Percentiles rank a stretch among this genome's conserved stretches.
phyloP scores from a whole-genome alignment of 2,329 filamentous ascomycete genomes.

The Xylariaceae sp. region DNA sequence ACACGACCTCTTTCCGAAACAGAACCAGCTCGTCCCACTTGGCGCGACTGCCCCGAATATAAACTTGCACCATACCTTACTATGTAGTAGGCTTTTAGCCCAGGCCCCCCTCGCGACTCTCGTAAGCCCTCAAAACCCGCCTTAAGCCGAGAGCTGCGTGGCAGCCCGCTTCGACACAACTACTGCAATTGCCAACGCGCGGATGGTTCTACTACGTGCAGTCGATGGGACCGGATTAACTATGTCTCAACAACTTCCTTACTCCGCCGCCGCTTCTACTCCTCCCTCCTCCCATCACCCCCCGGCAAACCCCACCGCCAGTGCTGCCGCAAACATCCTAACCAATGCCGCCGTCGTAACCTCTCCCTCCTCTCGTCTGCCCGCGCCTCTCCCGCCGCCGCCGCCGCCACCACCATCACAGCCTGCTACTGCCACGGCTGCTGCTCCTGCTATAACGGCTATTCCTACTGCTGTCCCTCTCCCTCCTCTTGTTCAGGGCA shows the following conservation, averaged over 20 bases:
- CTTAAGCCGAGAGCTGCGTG: slow-evolving; percentile 31
- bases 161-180: not conserved
- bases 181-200: not conserved
- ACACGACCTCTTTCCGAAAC: not conserved
- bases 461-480: not conserved
- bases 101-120: slow-evolving; percentile 11
- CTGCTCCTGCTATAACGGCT: not conserved
- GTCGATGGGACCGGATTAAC: slow-evolving; percentile 8
- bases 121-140: slow-evolving; percentile 33
- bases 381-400: not conserved
- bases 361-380: slow-evolving; percentile 4
- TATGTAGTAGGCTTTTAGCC: not conserved
- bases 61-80: slow-evolving; percentile 10
- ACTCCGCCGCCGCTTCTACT: slow-evolving; percentile 6
- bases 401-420: not conserved
- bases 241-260: slow-evolving; percentile 14
- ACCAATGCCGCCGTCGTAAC: not conserved
- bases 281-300: slow-evolving; percentile 6
- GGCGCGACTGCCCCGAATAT: slow-evolving; percentile 11
- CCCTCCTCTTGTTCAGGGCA: not conserved
- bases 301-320: not conserved
- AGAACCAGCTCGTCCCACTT: slow-evolving; percentile 15
- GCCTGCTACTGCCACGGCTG: not conserved
- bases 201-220: not conserved
- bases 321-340: not conserved